Evolutionary conservation across 164 flowering plant genomes (phyloP).

Genomic region (Cinnamomum micranthum): DNA sequence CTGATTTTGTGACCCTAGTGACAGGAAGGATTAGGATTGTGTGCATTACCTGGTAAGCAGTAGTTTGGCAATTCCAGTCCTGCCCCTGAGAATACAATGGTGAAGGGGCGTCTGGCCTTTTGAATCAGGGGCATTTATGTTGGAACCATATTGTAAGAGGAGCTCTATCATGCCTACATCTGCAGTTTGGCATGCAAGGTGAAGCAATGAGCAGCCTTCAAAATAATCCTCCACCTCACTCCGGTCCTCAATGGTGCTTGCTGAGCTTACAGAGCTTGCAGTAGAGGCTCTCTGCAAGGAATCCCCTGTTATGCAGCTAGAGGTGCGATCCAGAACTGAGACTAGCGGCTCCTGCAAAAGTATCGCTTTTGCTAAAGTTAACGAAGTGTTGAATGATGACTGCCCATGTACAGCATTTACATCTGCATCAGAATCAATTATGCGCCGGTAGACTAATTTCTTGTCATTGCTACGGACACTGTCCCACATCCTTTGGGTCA

Average conservation of each 20-base stretch:
- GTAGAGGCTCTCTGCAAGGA: constrained; percentile 25
- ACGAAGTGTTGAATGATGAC: constrained; percentile 26
- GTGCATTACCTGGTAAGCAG: constrained; percentile 58
- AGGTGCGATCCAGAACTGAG: constrained; percentile 19
- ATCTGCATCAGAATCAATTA: constrained; percentile 59
- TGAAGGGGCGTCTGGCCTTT: constrained; percentile 78
- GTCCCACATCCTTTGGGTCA: constrained; percentile 71
- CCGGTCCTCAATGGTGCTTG: constrained; percentile 23
- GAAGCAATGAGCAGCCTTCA: constrained; percentile 71
- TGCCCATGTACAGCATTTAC: constrained; percentile 52
- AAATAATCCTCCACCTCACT: constrained; percentile 25
- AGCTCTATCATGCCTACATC: constrained; percentile 90
- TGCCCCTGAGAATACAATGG: constrained; percentile 52
- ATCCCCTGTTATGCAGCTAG: constrained; percentile 13
- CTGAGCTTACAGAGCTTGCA: constrained; percentile 25
- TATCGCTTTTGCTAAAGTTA: constrained; percentile 52
- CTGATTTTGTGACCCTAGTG: not conserved
- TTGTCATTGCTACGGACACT: constrained; percentile 64
- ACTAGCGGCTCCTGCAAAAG: constrained; percentile 49
- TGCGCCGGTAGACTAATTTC: constrained; percentile 68
- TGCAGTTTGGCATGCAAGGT: constrained; percentile 75
- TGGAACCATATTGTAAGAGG: constrained; percentile 83
- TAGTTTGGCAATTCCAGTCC: constrained; percentile 43
- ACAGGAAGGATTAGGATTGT: not conserved
- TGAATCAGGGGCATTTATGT: constrained; percentile 57